Evolutionary conservation across 2,329 filamentous ascomycete genomes (phyloP).

Genomic region (Macrophomina phaseolina): DNA sequence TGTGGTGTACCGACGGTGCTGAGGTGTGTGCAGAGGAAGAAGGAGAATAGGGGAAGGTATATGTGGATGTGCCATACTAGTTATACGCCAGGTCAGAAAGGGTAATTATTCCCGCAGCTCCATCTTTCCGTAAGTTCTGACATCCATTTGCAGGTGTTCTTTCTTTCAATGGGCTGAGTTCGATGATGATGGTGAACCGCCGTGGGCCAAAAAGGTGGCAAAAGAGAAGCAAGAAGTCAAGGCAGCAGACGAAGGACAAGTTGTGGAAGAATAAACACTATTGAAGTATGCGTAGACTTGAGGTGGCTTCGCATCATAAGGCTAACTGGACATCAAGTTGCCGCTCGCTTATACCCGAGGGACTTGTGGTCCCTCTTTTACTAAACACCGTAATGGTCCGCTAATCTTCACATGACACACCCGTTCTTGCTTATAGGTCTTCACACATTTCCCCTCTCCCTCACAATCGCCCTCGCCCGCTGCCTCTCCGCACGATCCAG

Average conservation of each 20-base stretch:
- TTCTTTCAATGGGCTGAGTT: conserved; percentile 90
- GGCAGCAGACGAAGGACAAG: no score
- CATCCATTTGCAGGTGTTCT: conserved; percentile 60
- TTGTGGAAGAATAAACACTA: background rate
- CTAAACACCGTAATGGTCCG: no score
- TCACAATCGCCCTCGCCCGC: conserved; percentile 72
- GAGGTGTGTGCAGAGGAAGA: conserved; percentile 79
- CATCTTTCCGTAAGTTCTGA: conserved; percentile 32
- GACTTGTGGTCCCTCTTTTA: no score
- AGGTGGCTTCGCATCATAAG: background rate
- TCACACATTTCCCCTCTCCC: conserved; percentile 31
- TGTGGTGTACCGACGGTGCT: conserved; percentile 74
- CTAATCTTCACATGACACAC: no score
- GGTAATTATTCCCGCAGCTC: conserved; percentile 34
- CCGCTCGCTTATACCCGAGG: no score
- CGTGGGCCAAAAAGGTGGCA: conserved; percentile 53
- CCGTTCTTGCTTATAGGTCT: no score
- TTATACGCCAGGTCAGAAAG: conserved; percentile 68
- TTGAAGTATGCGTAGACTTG: background rate
- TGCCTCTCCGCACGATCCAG: conserved; percentile 75
- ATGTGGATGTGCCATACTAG: conserved; percentile 93
- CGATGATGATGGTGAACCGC: conserved; percentile 82
- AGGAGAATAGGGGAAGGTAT: conserved; percentile 77
- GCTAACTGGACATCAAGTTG: background rate
- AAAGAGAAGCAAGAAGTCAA: background rate